Evolutionary conservation across 2,329 filamentous ascomycete species (phyloP).

Genomic region (Mycosphaerella arachidis): DNA sequence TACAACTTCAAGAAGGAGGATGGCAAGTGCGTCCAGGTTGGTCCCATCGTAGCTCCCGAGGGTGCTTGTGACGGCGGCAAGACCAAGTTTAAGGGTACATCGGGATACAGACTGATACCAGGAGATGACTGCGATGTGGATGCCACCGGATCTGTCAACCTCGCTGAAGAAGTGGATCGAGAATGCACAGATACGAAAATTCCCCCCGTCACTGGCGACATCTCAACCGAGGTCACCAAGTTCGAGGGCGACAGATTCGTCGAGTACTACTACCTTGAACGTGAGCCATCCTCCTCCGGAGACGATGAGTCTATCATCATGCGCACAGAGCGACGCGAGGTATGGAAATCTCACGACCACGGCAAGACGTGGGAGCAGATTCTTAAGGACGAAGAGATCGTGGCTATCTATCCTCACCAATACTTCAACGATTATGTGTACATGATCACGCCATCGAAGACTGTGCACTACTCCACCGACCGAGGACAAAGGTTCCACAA

Average conservation of each 20-base stretch:
- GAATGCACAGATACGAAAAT: constrained; percentile 63
- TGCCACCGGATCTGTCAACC: constrained; percentile 35
- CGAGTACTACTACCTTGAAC: constrained; percentile 72
- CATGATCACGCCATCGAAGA: constrained; percentile 67
- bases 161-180: constrained; percentile 57
- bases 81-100: constrained; percentile 76
- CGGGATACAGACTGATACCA: constrained; percentile 88
- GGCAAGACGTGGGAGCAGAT: constrained; percentile 74
- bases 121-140: constrained; percentile 42
- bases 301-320: constrained; percentile 70
- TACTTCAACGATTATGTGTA: constrained; percentile 83
- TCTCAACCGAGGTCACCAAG: constrained; percentile 55
- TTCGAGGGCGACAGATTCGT: constrained; percentile 59
- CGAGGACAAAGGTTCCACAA: constrained; percentile 67
- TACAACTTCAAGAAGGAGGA: constrained; percentile 76
- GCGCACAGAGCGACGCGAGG: constrained; percentile 54
- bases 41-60: constrained; percentile 61
- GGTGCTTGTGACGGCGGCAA: constrained; percentile 68
- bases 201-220: constrained; percentile 60
- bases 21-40: constrained; percentile 63
- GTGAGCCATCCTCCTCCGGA: constrained; percentile 55
- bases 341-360: constrained; percentile 77
- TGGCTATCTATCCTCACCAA: constrained; percentile 68
- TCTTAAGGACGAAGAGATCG: constrained; percentile 62
- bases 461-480: constrained; percentile 76